Evolutionary conservation across 2,329 filamentous ascomycete species (phyloP).

Genomic region (Sporothrix brunneoviolacea): DNA sequence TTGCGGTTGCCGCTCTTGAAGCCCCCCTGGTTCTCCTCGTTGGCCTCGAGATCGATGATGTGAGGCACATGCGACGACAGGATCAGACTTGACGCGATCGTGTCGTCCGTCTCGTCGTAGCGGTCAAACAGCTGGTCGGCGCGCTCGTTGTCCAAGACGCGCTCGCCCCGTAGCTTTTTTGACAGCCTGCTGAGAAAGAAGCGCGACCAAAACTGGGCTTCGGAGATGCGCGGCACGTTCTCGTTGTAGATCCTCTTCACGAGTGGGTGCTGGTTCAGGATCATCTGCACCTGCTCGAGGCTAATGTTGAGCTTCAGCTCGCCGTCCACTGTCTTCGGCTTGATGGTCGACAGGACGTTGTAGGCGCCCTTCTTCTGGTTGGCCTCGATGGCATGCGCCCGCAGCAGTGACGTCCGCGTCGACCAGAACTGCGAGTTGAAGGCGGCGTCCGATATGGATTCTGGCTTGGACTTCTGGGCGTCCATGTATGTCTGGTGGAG

Average conservation of each 20-base stretch:
- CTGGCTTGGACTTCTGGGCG: slow-evolving; percentile 73
- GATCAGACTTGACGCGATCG: slow-evolving; percentile 44
- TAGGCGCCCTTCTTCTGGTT: slow-evolving; percentile 83
- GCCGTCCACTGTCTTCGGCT: slow-evolving; percentile 68
- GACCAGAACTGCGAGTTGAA: slow-evolving; percentile 96
- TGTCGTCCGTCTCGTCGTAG: slow-evolving; percentile 70
- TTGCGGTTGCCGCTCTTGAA: slow-evolving; percentile 75
- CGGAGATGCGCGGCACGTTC: slow-evolving; percentile 73
- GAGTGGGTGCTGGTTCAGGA: slow-evolving; percentile 87
- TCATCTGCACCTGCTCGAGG: slow-evolving; percentile 85
- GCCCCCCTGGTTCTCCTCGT: slow-evolving; percentile 90
- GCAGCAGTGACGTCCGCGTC: slow-evolving; percentile 74
- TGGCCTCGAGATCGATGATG: slow-evolving; percentile 87
- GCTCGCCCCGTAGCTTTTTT: slow-evolving; percentile 87
- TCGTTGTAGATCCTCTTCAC: slow-evolving; percentile 90
- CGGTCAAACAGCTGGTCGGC: slow-evolving; percentile 74
- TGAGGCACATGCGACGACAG: slow-evolving; percentile 67
- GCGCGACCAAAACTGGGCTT: slow-evolving; percentile 82
- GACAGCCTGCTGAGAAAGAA: slow-evolving; percentile 90
- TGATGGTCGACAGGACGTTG: slow-evolving; percentile 87
- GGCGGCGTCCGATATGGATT: slow-evolving; percentile 69
- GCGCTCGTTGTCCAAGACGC: slow-evolving; percentile 69
- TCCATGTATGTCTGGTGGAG: slow-evolving; percentile 84
- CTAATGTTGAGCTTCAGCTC: slow-evolving; percentile 71
- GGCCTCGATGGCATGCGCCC: slow-evolving; percentile 83